A percentile compares a stretch with the other conserved stretches of the same genome.
Conservation (phyloP, 768 basidiomycete species). For the Amanita pallidorosea region DNA sequence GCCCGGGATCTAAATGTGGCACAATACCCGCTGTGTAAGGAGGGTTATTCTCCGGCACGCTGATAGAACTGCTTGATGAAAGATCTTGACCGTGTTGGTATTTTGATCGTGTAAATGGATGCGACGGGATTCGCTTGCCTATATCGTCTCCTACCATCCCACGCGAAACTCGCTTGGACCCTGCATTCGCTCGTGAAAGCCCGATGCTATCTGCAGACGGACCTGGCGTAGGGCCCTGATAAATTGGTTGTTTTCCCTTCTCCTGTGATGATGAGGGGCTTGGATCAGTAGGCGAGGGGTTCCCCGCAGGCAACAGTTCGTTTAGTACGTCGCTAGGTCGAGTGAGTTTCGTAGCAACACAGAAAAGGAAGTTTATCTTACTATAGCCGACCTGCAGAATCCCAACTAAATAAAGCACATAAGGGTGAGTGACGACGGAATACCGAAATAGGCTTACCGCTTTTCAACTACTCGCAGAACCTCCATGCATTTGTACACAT, state of each 20-base stretch:
- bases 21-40: no score
- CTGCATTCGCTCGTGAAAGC: neutral
- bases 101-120: no score
- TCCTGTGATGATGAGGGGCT: constrained; percentile 43
- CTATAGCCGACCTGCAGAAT: neutral
- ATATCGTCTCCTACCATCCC: no score
- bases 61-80: no score
- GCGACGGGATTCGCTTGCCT: no score
- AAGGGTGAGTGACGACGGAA: neutral
- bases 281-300: constrained; percentile 50
- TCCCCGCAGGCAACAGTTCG: constrained; percentile 35
- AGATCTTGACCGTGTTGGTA: no score
- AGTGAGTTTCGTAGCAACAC: no score
- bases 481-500: neutral
- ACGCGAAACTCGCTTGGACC: neutral
- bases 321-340: neutral
- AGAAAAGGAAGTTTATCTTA: neutral
- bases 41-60: no score
- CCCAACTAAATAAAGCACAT: neutral
- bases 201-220: constrained; percentile 2
- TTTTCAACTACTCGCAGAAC: neutral
- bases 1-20: no score
- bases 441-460: neutral
- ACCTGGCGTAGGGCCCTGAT: neutral
- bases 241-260: constrained; percentile 49